Evolutionary conservation across 2,329 filamentous ascomycete species (phyloP), one percentile per base, ranked within the genome.

Genomic region (Fusarium anguioides): DNA sequence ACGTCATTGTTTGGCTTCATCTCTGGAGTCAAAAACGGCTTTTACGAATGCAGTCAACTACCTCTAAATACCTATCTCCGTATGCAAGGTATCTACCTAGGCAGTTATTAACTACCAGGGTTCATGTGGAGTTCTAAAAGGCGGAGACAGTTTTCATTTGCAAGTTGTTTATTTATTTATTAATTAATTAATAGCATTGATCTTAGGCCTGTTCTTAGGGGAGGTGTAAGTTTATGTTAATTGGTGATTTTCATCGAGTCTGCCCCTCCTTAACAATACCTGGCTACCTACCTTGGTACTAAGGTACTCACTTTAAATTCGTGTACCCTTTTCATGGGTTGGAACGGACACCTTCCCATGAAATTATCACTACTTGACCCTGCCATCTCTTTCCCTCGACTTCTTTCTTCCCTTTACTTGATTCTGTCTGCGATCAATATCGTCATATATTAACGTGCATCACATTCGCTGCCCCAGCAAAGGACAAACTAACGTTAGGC

Each of bases 221-320:
- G 50, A 45, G 15, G 24, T 29, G 15, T 17, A 33, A 33, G 15
- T 49, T 15, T 23, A 41, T 60, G 41, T 46, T 49, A 44, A 62
- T 63, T 58, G 44, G 50, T 45, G 50, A 63, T 63, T 63, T 33
- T 31, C 24, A 33, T 52, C 11, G 17, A 60, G 15, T 33, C 26
- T 56, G 51, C 55, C 55, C 36, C 50, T 41, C 49, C 33, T 21
- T 26, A 39, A 18, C 26, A 52, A 18, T 31, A 35, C 23, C 23
- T 26, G n/a, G n/a, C n/a, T n/a, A 35, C 21, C 17, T 47, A 52
- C 47, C 33, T 14, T 12, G 27, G 27, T 29, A 29, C 27, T 29
- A n/a, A n/a, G n/a, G n/a, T n/a, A n/a, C n/a, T n/a, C n/a, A n/a
- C n/a, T n/a, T n/a, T n/a, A n/a, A n/a, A n/a, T n/a, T n/a, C n/a